Evolutionary conservation across 1,139 yeast genomes (phyloP).

Genomic region (Nakaseomyces glabratus): DNA sequence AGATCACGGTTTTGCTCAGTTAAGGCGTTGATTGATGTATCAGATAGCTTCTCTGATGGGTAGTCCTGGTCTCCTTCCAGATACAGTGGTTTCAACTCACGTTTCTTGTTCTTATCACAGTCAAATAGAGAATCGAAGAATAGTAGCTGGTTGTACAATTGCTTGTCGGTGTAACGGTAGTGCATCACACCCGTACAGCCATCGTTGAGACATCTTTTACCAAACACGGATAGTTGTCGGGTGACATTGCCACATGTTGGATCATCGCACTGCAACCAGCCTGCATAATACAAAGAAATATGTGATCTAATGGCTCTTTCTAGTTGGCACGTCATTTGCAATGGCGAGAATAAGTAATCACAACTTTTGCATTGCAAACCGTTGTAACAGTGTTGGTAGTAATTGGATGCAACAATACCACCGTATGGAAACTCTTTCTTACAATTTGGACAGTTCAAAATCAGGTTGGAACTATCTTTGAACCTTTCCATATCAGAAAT

Average conservation of each 20-base stretch:
- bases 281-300: conserved; percentile 71
- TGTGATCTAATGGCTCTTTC: conserved; percentile 63
- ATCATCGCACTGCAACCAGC: conserved; percentile 81
- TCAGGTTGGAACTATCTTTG: conserved; percentile 49
- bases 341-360: conserved; percentile 39
- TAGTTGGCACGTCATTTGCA: conserved; percentile 60
- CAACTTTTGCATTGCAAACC: conserved; percentile 72
- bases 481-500: conserved; percentile 79
- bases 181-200: conserved; percentile 78
- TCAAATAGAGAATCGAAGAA: conserved; percentile 76
- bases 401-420: conserved; percentile 58
- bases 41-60: conserved; percentile 37
- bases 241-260: conserved; percentile 72
- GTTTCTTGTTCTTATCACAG: conserved; percentile 63
- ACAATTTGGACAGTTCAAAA: conserved; percentile 54
- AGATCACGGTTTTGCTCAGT: conserved; percentile 70
- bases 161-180: conserved; percentile 68
- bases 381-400: conserved; percentile 49
- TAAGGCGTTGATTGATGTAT: conserved; percentile 58
- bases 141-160: conserved; percentile 75
- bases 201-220: conserved; percentile 64
- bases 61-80: conserved; percentile 31
- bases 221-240: conserved; percentile 82
- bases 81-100: conserved; percentile 43
- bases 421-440: conserved; percentile 54